These are phyloP conservation scores for Coelastrella sp. DNA, from an alignment of 139 green algal genomes.

Conservation along the genomic window DNA sequence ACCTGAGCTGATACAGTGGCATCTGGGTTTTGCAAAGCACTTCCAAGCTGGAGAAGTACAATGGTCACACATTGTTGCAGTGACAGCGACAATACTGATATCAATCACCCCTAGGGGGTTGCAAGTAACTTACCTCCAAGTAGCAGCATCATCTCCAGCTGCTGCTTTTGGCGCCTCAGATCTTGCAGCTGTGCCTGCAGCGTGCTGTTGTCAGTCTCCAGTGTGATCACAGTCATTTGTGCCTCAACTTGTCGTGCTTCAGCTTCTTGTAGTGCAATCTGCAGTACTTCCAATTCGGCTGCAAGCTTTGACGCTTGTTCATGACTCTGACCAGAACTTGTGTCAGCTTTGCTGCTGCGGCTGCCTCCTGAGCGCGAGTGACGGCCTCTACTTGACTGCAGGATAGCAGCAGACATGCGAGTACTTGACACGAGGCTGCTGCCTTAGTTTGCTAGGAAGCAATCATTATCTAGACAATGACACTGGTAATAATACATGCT, in stretches of 20 bases:
- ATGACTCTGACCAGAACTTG: no score
- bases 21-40: no score
- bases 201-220: constrained; percentile 26
- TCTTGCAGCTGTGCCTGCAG: constrained; percentile 24
- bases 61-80: not conserved
- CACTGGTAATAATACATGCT: no score
- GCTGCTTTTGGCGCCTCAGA: constrained; percentile 43
- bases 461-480: no score
- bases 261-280: not conserved
- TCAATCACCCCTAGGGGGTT: not conserved
- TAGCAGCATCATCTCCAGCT: constrained; percentile 44
- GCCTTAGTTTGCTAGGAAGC: no score
- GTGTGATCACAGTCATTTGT: constrained; percentile 16
- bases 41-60: no score
- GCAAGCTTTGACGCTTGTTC: constrained; percentile 28
- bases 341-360: not conserved
- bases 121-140: constrained; percentile 40
- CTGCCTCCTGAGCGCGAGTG: not conserved
- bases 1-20: no score
- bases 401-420: not conserved
- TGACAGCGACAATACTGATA: not conserved
- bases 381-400: not conserved
- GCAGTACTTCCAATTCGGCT: constrained; percentile 18
- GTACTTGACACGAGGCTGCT: no score
- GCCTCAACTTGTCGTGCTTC: constrained; percentile 24